Percentiles rank a stretch among this genome's conserved stretches.
Conservation (phyloP, 2,329 filamentous ascomycete species). For the Xylaria multiplex region DNA sequence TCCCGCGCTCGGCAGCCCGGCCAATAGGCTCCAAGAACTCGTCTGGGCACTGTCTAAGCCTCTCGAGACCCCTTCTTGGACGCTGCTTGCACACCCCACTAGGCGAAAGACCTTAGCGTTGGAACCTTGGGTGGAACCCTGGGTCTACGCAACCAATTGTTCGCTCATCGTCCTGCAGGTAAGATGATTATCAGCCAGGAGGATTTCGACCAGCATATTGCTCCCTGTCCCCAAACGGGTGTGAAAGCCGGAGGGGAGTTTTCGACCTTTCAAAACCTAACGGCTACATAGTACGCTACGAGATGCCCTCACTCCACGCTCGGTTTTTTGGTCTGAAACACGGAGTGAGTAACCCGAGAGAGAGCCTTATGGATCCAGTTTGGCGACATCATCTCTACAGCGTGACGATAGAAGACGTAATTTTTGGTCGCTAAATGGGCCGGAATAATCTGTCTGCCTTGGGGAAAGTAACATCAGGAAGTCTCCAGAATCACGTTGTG, state of each 20-base stretch:
- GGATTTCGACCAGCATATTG: slow-evolving; percentile 27
- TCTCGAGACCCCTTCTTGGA: slow-evolving; percentile 27
- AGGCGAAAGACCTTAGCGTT: slow-evolving; percentile 25
- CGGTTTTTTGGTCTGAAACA: slow-evolving; percentile 29
- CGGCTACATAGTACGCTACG: slow-evolving; percentile 9
- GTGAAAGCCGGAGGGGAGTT: slow-evolving; percentile 9
- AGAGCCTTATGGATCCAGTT: slow-evolving; percentile 18
- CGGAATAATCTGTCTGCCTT: neutral
- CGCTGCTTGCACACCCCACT: slow-evolving; percentile 15
- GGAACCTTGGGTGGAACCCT: slow-evolving; percentile 17
- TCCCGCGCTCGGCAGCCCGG: slow-evolving; percentile 26
- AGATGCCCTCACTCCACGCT: slow-evolving; percentile 12
- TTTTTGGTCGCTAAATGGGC: neutral
- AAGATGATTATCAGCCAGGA: slow-evolving; percentile 30
- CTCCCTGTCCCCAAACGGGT: slow-evolving; percentile 28
- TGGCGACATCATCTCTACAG: slow-evolving; percentile 7
- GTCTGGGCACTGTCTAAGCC: slow-evolving; percentile 32
- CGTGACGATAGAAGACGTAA: neutral
- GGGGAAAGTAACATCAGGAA: neutral
- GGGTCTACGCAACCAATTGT: slow-evolving; percentile 24
- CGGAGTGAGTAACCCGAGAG: slow-evolving; percentile 24
- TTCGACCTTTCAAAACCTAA: slow-evolving; percentile 12
- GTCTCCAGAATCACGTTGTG: slow-evolving; percentile 14
- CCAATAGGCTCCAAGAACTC: slow-evolving; percentile 29
- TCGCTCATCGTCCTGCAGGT: slow-evolving; percentile 26